Evolutionary conservation across 225 moss, liverwort and hornwort genomes (phyloP), one percentile per base, ranked within the genome.

Genomic region (Polytrichum formosum): DNA sequence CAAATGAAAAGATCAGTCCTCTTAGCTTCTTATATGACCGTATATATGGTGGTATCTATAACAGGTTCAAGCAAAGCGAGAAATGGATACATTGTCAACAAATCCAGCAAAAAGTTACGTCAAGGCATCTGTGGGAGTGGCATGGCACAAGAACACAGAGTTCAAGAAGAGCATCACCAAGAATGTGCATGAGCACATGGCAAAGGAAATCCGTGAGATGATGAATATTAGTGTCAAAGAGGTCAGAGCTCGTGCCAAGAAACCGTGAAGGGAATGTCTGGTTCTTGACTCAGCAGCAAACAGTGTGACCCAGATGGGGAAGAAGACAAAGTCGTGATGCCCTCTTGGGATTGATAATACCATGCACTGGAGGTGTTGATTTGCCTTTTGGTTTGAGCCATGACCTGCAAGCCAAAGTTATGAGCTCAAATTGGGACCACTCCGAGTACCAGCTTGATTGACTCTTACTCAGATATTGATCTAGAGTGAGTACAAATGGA

Each of bases 71-170:
- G 83, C 91, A 67, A 74, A 88, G 72, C 87, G 82, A 60, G 93
- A 92, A 28, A 59, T 79, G 3, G 77, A 86, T 72, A 89, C 90
- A 13, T 26, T 80, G 4, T 67, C 89, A 1, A 78, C 80, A 10
- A 78, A 82, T 28, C 87, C 91, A 18, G 73, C 90, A 6, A 63
- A 70, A 23, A 84, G 80, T 72, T 72, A 74, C 16, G 73, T 90
- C 58, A 93, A 83, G 73, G 83, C 89, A 16, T 91, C 75, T 19
- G 84, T 90, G 56, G 96, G 92, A 21, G 90, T 93, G 53, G 88
- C 93, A 0, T 96, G 96, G 96, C 91, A 91, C n/a, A 96, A 91
- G 77, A 81, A 84, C 71, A 91, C 91, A 21, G 89, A 84, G 30
- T 86, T 92, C 55, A 79, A 82, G 78, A 88, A 85, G 78, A 89